Conservation (phyloP, 2,329 filamentous ascomycete species). For the Fusarium pseudograminearum region DNA sequence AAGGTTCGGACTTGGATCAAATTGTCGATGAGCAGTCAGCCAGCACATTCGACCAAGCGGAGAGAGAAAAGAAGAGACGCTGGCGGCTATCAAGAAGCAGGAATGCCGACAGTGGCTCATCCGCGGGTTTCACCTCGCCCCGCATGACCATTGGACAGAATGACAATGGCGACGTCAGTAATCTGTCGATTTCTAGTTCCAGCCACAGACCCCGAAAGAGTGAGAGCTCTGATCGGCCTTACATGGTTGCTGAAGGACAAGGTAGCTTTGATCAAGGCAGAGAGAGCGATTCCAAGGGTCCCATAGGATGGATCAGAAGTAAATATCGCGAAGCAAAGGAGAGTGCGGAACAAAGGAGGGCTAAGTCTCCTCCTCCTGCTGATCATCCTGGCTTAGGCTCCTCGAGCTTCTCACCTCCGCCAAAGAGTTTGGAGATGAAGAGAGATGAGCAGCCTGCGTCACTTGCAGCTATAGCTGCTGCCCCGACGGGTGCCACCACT, state of each 20-base stretch:
- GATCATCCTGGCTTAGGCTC: conserved; percentile 48
- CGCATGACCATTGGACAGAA: conserved; percentile 69
- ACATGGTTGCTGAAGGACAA: conserved; percentile 56
- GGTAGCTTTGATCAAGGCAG: conserved; percentile 54
- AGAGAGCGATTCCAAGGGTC: conserved; percentile 63
- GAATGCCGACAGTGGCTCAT: conserved; percentile 66
- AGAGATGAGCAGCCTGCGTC: conserved; percentile 49
- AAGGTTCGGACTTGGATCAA: conserved; percentile 84
- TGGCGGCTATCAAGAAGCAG: conserved; percentile 76
- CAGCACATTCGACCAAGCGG: conserved; percentile 59
- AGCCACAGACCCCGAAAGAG: conserved; percentile 62
- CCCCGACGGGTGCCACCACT: conserved; percentile 19
- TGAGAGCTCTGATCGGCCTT: conserved; percentile 62
- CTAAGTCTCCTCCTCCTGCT: conserved; percentile 67
- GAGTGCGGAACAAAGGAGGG: conserved; percentile 65
- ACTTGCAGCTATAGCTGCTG: conserved; percentile 21
- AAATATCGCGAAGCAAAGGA: conserved; percentile 72
- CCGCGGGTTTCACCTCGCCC: conserved; percentile 59
- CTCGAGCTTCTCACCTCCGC: conserved; percentile 53
- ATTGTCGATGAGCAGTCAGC: conserved; percentile 66
- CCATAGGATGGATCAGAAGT: conserved; percentile 69
- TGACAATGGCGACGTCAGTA: conserved; percentile 72
- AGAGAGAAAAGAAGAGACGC: conserved; percentile 77
- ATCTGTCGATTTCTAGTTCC: conserved; percentile 75
- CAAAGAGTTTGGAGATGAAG: conserved; percentile 63